Evolutionary conservation across 768 basidiomycete genomes (phyloP).

Genomic region (Dendrothele bispora): DNA sequence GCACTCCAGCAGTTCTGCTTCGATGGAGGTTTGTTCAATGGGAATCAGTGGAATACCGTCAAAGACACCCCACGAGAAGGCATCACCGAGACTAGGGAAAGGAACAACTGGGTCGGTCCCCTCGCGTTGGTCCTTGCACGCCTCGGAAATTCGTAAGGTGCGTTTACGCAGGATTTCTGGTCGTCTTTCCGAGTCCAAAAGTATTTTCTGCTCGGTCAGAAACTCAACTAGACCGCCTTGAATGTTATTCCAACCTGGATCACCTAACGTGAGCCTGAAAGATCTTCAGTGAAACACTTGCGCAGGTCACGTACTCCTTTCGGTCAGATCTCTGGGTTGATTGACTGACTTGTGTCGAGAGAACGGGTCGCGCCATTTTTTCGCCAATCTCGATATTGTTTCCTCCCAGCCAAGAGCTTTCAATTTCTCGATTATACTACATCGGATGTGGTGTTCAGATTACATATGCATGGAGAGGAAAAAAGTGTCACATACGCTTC

Average conservation of each 20-base stretch:
- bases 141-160: neutral
- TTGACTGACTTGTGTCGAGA: conserved; percentile 2
- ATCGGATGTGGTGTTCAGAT: no score
- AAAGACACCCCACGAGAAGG: neutral
- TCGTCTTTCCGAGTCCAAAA: neutral
- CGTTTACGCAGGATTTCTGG: neutral
- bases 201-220: neutral
- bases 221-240: neutral
- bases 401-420: neutral
- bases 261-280: neutral
- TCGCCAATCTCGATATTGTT: neutral
- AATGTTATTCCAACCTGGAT: conserved; percentile 1
- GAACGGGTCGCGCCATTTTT: neutral
- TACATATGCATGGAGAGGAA: no score
- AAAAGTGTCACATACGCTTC: no score
- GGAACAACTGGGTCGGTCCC: neutral
- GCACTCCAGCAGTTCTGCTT: no score
- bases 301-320: neutral
- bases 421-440: no score
- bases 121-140: neutral
- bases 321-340: conserved; percentile 5
- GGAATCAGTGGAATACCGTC: no score
- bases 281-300: neutral
- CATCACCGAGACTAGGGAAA: neutral
- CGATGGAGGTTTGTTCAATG: no score